These are phyloP conservation scores for Lachancea waltii DNA, from an alignment of 805 yeast species.

Conservation along the genomic window DNA sequence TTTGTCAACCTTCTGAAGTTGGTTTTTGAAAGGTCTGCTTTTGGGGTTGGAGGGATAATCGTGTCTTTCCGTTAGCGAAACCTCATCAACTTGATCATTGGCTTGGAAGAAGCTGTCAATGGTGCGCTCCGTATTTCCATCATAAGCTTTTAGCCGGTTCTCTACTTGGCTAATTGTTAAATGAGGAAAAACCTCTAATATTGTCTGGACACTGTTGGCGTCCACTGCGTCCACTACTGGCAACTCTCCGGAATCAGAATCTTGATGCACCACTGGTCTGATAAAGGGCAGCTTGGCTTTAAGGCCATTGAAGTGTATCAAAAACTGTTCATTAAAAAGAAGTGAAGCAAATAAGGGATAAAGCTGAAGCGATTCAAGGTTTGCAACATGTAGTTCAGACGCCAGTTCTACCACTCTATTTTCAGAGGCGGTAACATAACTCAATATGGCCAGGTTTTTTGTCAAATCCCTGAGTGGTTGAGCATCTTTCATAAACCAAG, in stretches of 20 bases:
- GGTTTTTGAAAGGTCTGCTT: no score
- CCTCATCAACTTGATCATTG: background rate
- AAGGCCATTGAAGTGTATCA: slow-evolving; percentile 46
- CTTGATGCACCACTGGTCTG: slow-evolving; percentile 7
- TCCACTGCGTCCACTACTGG: slow-evolving; percentile 8
- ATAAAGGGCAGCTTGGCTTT: slow-evolving; percentile 40
- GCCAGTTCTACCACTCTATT: slow-evolving; percentile 38
- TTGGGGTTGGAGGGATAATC: no score
- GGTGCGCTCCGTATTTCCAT: slow-evolving; percentile 48
- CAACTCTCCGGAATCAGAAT: slow-evolving; percentile 8
- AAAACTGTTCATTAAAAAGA: slow-evolving; percentile 42
- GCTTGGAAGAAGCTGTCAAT: slow-evolving; percentile 58
- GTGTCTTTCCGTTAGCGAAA: no score
- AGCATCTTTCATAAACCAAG: slow-evolving; percentile 49
- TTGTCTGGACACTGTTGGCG: slow-evolving; percentile 35
- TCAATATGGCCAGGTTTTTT: slow-evolving; percentile 45
- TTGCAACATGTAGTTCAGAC: slow-evolving; percentile 40
- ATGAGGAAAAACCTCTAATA: slow-evolving; percentile 63
- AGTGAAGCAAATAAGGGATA: slow-evolving; percentile 54
- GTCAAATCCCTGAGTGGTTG: slow-evolving; percentile 41
- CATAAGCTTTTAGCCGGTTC: slow-evolving; percentile 42
- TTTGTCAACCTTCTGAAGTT: slow-evolving; percentile 11
- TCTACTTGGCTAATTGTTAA: slow-evolving; percentile 42
- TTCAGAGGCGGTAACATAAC: slow-evolving; percentile 44
- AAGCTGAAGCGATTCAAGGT: slow-evolving; percentile 36